phyloP scores from a whole-genome alignment of 441 rosid species.

The Pelargonium myrrhifolium region DNA sequence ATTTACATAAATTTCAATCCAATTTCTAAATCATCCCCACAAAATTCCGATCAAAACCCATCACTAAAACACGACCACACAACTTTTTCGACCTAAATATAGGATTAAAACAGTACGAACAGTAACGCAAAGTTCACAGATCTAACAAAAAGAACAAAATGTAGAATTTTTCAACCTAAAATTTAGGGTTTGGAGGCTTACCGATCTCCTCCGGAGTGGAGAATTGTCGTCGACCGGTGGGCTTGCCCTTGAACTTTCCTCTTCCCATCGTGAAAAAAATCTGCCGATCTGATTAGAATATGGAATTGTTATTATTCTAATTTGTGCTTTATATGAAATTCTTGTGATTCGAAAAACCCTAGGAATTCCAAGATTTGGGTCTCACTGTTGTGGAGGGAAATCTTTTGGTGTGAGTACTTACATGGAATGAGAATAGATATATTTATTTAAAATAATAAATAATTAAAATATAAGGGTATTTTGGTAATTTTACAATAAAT shows the following conservation, averaged over 20 bases:
- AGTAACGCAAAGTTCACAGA: background rate
- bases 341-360: no score
- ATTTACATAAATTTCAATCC: background rate
- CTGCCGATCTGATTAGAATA: background rate
- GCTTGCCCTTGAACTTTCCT: slow-evolving; percentile 97
- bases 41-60: background rate
- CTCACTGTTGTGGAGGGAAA: no score
- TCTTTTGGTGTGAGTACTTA: no score
- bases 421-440: no score
- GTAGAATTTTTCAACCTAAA: no score
- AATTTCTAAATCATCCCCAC: no score
- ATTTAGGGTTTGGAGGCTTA: slow-evolving; percentile 29
- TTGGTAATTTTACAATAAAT: no score
- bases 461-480: no score
- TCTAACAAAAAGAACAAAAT: background rate
- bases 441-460: no score
- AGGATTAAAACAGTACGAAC: background rate
- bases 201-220: slow-evolving; percentile 86
- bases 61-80: background rate
- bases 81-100: background rate
- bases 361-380: no score
- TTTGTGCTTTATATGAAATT: no score
- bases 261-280: slow-evolving; percentile 50
- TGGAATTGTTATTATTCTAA: no score
- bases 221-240: slow-evolving; percentile 92